Conservation (phyloP, 164 flowering plant species). For the Vitis rotundifolia region DNA sequence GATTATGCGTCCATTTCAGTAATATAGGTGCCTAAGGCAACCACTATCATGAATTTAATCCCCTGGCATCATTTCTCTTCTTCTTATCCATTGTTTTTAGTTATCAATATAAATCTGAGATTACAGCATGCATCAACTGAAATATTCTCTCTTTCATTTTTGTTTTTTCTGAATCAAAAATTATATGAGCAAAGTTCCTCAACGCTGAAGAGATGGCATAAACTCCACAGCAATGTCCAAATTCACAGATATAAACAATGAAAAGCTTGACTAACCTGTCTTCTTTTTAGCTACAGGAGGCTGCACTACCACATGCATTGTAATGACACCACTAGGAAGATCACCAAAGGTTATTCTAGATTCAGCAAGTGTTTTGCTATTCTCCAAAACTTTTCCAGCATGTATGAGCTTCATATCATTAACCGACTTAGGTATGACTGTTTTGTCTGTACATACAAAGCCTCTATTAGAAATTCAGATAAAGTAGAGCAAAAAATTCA, state of each 20-base stretch:
- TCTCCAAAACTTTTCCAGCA: slow-evolving; percentile 66
- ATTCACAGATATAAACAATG: background rate
- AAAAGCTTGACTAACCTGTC: slow-evolving; percentile 19
- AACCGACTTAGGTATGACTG: slow-evolving; percentile 40
- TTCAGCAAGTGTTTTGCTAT: slow-evolving; percentile 60
- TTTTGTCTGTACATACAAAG: slow-evolving; percentile 34
- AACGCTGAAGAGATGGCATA: too few relatives aligned
- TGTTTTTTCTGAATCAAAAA: too few relatives aligned
- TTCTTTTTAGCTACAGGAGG: slow-evolving; percentile 27
- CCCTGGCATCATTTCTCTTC: too few relatives aligned
- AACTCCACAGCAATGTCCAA: too few relatives aligned
- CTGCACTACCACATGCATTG: slow-evolving; percentile 35
- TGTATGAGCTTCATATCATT: slow-evolving; percentile 60
- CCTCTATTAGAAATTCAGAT: background rate
- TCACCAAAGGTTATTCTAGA: slow-evolving; percentile 44
- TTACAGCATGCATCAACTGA: too few relatives aligned
- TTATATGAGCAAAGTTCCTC: too few relatives aligned
- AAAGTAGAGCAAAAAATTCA: background rate
- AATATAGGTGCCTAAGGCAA: too few relatives aligned
- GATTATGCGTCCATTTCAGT: too few relatives aligned
- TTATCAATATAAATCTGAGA: too few relatives aligned
- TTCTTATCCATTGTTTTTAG: too few relatives aligned
- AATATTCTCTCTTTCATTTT: too few relatives aligned
- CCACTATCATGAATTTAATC: too few relatives aligned
- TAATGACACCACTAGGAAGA: slow-evolving; percentile 54